Conservation (phyloP, 805 yeast genomes). For the Ascoidea tarda region DNA sequence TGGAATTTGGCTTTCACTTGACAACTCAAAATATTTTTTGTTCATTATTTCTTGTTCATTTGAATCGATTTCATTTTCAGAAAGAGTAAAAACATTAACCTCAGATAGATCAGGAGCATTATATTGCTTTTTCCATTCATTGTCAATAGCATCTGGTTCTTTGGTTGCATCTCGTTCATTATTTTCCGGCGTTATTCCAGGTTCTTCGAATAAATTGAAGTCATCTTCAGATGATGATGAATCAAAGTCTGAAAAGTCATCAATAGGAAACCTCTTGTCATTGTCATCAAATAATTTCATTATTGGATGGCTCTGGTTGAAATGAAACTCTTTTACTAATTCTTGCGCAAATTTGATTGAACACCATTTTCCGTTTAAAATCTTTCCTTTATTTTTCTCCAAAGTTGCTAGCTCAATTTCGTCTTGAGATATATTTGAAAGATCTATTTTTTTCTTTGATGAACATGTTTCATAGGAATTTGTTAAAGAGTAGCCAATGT, state of each 20-base stretch:
- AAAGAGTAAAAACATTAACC: not conserved
- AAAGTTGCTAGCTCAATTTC: slow-evolving; percentile 11
- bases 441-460: not conserved
- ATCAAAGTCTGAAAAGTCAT: not conserved
- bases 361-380: slow-evolving; percentile 16
- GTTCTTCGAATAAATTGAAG: not conserved
- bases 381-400: slow-evolving; percentile 1
- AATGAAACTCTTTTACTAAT: slow-evolving; percentile 6
- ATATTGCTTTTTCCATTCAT: not conserved
- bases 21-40: not conserved
- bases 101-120: not conserved
- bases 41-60: not conserved
- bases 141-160: not conserved
- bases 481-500: not conserved
- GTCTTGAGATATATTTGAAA: not conserved
- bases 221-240: not conserved
- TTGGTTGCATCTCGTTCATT: not conserved
- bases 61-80: not conserved
- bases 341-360: slow-evolving; percentile 12
- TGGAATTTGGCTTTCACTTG: not conserved
- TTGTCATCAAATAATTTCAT: not conserved
- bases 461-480: not conserved
- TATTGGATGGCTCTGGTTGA: not conserved
- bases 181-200: not conserved
- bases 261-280: not conserved